These are phyloP conservation scores for Malus hybrid DNA, from an alignment of 331 rosid species.

Conservation along the genomic window DNA sequence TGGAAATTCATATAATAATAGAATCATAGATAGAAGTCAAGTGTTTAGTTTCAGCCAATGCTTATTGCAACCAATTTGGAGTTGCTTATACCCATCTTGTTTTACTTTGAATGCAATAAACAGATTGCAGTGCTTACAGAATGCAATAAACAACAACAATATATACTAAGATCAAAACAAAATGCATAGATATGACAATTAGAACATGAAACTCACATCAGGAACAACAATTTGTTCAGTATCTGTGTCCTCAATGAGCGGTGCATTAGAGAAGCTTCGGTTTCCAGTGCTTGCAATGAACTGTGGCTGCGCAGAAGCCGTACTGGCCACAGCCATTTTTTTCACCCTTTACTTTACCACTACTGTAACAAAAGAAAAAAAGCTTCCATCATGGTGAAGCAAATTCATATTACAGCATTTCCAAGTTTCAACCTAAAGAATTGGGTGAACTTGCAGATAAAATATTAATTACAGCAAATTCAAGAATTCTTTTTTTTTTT, in stretches of 20 bases:
- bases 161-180: neutral
- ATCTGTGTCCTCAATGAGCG: slow-evolving; percentile 56
- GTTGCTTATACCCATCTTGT: neutral
- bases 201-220: slow-evolving; percentile 51
- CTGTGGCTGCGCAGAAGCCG: slow-evolving; percentile 53
- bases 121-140: neutral
- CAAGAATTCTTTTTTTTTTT: too few species aligned
- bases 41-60: neutral
- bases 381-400: neutral
- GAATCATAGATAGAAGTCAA: neutral
- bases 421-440: neutral
- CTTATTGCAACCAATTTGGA: slow-evolving; percentile 5
- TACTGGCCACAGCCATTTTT: slow-evolving; percentile 40
- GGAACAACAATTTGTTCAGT: slow-evolving; percentile 63
- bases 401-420: neutral
- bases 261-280: slow-evolving; percentile 51
- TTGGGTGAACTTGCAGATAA: neutral
- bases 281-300: slow-evolving; percentile 57
- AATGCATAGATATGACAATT: neutral
- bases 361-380: neutral
- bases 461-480: too few species aligned
- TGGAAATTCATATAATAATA: neutral
- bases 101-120: neutral
- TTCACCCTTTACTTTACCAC: slow-evolving; percentile 12
- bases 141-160: neutral